phyloP scores from a whole-genome alignment of 176 grass and related monocot genomes.

The Zoysia japonica region DNA sequence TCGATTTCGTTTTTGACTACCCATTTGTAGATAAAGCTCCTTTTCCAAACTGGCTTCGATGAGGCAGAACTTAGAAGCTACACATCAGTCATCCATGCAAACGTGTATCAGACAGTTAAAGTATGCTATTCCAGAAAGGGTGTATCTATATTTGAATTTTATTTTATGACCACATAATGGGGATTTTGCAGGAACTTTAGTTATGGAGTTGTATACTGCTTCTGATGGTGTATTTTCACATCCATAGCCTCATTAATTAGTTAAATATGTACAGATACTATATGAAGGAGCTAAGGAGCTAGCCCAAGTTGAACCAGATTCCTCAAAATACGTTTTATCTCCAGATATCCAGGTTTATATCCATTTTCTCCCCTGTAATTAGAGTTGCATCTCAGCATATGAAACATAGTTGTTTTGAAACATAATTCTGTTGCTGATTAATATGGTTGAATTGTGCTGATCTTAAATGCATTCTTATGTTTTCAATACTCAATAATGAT shows the following conservation, averaged over 20 bases:
- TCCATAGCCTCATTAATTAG: constrained; percentile 23
- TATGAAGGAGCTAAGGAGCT: constrained; percentile 94
- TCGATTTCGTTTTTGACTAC: constrained; percentile 21
- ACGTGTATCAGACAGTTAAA: constrained; percentile 99
- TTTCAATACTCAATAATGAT: neutral
- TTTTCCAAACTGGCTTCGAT: constrained; percentile 92
- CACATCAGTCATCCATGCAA: constrained; percentile 91
- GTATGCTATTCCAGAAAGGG: constrained; percentile 84
- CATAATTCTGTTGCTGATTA: neutral
- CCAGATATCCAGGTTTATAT: constrained; percentile 71
- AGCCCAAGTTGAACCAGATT: constrained; percentile 66
- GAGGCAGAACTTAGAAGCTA: constrained; percentile 89
- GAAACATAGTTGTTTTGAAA: neutral
- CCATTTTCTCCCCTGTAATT: constrained; percentile 2
- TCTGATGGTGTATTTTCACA: constrained; percentile 19
- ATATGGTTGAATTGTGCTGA: constrained; percentile 9
- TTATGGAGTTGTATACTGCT: constrained; percentile 23
- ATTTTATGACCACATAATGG: constrained; percentile 38
- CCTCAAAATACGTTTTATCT: constrained; percentile 69
- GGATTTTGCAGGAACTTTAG: constrained; percentile 32
- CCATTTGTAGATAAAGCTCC: constrained; percentile 84
- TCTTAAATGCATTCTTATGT: constrained; percentile 14
- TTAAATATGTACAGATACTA: constrained; percentile 65
- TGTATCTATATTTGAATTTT: constrained; percentile 50
- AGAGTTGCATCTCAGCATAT: constrained; percentile 10